phyloP scores from a whole-genome alignment of 345 rosid species.

The Rubroshorea leprosula region DNA sequence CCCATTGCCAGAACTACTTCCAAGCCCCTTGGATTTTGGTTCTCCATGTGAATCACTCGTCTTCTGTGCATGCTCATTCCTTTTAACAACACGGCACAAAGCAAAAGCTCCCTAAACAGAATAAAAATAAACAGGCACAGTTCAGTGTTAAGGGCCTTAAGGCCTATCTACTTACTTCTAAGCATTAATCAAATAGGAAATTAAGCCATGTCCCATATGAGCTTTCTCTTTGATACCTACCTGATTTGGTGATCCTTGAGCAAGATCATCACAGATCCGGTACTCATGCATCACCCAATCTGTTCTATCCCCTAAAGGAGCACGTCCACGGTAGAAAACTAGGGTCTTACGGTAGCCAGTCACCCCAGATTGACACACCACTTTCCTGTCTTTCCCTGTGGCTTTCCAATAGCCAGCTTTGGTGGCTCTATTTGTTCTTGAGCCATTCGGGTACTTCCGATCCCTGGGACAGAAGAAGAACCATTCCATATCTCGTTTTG shows the following conservation, averaged over 20 bases:
- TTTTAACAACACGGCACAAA: slow-evolving; percentile 68
- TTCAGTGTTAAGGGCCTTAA: not conserved
- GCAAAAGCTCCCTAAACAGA: slow-evolving; percentile 65
- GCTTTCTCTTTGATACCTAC: too few relatives aligned
- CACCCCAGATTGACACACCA: slow-evolving; percentile 45
- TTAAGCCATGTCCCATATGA: too few relatives aligned
- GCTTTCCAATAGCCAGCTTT: slow-evolving; percentile 95
- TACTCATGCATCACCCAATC: slow-evolving; percentile 90
- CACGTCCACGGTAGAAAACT: slow-evolving; percentile 73
- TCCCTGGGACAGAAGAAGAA: slow-evolving; percentile 90
- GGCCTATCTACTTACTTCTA: not conserved
- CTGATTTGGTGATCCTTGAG: slow-evolving; percentile 48
- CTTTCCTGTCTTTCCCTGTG: slow-evolving; percentile 78
- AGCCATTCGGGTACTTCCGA: slow-evolving; percentile 78
- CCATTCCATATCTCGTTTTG: slow-evolving; percentile 78
- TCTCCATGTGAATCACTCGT: too few relatives aligned
- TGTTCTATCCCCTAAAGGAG: slow-evolving; percentile 72
- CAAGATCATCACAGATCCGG: slow-evolving; percentile 52
- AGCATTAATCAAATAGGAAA: not conserved
- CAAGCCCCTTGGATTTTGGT: slow-evolving; percentile 21
- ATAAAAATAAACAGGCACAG: not conserved
- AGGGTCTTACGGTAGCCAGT: slow-evolving; percentile 70
- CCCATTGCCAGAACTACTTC: slow-evolving; percentile 33
- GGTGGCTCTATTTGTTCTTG: slow-evolving; percentile 80
- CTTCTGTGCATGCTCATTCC: too few relatives aligned